These are phyloP conservation scores for Pseudogymnoascus sp. DNA, from an alignment of 2,329 filamentous ascomycete species.

Conservation along the genomic window DNA sequence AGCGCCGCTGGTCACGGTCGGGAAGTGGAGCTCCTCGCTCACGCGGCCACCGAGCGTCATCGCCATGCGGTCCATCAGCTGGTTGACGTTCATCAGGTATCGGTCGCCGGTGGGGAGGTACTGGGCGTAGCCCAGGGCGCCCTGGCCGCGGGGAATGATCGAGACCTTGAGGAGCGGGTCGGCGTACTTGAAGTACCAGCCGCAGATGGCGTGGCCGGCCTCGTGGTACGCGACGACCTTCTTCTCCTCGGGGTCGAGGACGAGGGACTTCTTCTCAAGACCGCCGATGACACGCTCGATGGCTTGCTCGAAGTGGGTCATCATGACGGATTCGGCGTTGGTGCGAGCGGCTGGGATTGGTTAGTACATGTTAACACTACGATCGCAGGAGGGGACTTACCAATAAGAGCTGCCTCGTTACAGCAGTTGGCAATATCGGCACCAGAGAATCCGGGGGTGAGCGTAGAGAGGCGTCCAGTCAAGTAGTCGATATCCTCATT, in stretches of 20 bases:
- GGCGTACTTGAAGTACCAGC: conserved; percentile 95
- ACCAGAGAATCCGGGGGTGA: conserved; percentile 94
- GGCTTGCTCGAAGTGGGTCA: conserved; percentile 92
- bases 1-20: conserved; percentile 89
- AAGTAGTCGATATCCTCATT: conserved; percentile 82
- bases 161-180: conserved; percentile 96
- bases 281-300: conserved; percentile 96
- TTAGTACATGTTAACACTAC: conserved; percentile 31
- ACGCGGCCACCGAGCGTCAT: conserved; percentile 97
- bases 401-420: conserved; percentile 93
- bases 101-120: conserved; percentile 88
- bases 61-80: conserved; percentile 98
- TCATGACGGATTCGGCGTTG: conserved; percentile 70
- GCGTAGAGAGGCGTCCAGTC: conserved; percentile 76
- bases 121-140: conserved; percentile 90
- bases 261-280: conserved; percentile 92
- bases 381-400: conserved; percentile 42
- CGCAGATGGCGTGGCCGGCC: conserved; percentile 95
- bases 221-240: conserved; percentile 95
- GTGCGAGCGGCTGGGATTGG: conserved; percentile 62
- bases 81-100: conserved; percentile 90
- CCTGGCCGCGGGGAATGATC: conserved; percentile 93
- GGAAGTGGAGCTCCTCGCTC: conserved; percentile 92
- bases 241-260: conserved; percentile 90
- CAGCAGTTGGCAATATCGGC: conserved; percentile 98